A percentile compares a stretch with the other conserved stretches of the same genome.
These are phyloP conservation scores for Beauveria caledonica DNA, from an alignment of 2,329 filamentous ascomycete species.

Conservation along the genomic window DNA sequence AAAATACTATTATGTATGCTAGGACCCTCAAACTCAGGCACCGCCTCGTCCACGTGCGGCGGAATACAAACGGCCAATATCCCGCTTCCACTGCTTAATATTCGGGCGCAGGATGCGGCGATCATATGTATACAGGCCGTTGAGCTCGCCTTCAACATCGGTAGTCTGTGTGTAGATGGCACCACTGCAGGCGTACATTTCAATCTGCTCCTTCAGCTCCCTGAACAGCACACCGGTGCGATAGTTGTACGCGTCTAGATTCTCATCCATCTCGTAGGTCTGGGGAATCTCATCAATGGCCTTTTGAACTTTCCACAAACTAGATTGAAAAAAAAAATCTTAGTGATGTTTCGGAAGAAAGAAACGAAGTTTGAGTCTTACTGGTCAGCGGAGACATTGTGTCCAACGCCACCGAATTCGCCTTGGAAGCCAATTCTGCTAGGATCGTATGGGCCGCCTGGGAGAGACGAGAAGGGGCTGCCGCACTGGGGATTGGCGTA, in stretches of 20 bases:
- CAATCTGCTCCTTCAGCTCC: conserved; percentile 54
- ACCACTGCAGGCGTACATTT: conserved; percentile 54
- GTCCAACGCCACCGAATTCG: conserved; percentile 62
- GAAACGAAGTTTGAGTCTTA: conserved; percentile 22
- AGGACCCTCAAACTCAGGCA: neutral
- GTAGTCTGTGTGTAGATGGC: conserved; percentile 68
- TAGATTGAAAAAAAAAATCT: conserved; percentile 18
- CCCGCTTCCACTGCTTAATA: conserved; percentile 47
- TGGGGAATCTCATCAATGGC: conserved; percentile 54
- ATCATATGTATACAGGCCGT: conserved; percentile 63
- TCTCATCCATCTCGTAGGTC: conserved; percentile 58
- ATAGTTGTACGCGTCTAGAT: conserved; percentile 57
- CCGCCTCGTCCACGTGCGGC: conserved; percentile 33
- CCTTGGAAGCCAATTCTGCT: conserved; percentile 59
- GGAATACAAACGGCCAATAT: conserved; percentile 52
- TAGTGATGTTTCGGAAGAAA: neutral
- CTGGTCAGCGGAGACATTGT: conserved; percentile 55
- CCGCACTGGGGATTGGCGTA: conserved; percentile 66
- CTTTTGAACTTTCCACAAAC: conserved; percentile 54
- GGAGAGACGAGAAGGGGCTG: conserved; percentile 55
- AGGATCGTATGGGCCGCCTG: conserved; percentile 47
- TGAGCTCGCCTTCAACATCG: conserved; percentile 67
- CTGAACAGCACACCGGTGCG: conserved; percentile 51
- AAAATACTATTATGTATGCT: neutral
- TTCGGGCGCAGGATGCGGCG: conserved; percentile 51